phyloP scores from a whole-genome alignment of 257 asterid species.

The Primulina eburnea region DNA sequence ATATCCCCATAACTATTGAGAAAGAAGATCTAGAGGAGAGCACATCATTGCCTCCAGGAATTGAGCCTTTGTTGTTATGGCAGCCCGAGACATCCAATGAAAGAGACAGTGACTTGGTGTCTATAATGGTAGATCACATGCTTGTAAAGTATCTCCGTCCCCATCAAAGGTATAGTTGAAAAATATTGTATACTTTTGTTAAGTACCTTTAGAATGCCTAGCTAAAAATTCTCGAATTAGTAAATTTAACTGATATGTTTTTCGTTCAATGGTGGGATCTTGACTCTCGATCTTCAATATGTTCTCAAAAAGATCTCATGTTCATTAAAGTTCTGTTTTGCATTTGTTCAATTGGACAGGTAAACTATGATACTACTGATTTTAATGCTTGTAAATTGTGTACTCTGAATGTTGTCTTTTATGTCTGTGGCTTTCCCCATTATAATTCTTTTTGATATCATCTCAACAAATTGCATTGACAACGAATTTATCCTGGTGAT shows the following conservation, averaged over 20 bases:
- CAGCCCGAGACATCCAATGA: constrained; percentile 57
- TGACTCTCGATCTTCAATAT: constrained; percentile 19
- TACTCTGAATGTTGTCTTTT: constrained; percentile 13
- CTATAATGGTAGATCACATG: constrained; percentile 70
- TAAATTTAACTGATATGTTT: constrained; percentile 6
- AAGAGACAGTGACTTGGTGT: constrained; percentile 30
- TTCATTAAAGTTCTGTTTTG: constrained; percentile 15
- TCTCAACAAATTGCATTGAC: neutral
- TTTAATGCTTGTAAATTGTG: constrained; percentile 20
- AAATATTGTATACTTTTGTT: constrained; percentile 17
- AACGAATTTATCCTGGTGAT: constrained; percentile 2
- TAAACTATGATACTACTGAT: neutral
- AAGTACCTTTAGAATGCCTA: constrained; percentile 16
- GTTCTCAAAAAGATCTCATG: constrained; percentile 10
- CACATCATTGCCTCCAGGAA: constrained; percentile 67
- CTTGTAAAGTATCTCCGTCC: constrained; percentile 94
- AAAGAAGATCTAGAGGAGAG: constrained; percentile 47
- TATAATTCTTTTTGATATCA: neutral
- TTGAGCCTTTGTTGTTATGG: constrained; percentile 91
- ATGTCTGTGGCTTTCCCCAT: constrained; percentile 16
- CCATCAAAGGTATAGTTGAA: constrained; percentile 71
- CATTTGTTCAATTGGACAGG: constrained; percentile 11
- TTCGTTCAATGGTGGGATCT: neutral
- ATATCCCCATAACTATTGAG: constrained; percentile 37
- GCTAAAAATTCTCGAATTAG: constrained; percentile 3